Conservation (phyloP, 2,329 filamentous ascomycete genomes). For the Didymellaceae sp. region DNA sequence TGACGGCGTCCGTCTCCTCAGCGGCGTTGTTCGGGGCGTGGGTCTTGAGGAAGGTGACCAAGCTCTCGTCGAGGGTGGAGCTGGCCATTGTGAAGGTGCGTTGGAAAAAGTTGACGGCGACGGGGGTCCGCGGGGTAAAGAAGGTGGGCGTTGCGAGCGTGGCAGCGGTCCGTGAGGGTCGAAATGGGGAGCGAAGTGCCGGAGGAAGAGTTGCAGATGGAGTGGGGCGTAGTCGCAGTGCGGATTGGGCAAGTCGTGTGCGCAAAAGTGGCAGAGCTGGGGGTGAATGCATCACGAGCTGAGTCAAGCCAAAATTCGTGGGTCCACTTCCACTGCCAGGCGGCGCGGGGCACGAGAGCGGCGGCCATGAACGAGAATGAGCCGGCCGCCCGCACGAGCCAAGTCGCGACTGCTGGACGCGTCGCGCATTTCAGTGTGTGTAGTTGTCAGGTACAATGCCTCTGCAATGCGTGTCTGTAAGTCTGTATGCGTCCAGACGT, state of each 20-base stretch:
- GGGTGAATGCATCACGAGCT: conserved; percentile 34
- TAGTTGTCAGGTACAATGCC: too few species aligned
- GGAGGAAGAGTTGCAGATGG: conserved; percentile 11
- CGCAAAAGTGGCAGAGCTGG: conserved; percentile 30
- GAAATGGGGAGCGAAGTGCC: conserved; percentile 13
- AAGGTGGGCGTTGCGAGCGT: conserved; percentile 29
- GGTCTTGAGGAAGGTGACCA: conserved; percentile 44
- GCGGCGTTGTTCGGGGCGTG: conserved; percentile 49
- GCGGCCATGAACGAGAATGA: conserved; percentile 30
- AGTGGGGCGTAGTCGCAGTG: conserved; percentile 10
- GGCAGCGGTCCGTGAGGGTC: conserved; percentile 12
- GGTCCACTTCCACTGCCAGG: conserved; percentile 8
- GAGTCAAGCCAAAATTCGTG: conserved; percentile 37
- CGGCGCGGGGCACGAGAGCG: conserved; percentile 11
- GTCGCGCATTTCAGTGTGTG: too few species aligned
- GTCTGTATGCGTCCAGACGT: too few species aligned
- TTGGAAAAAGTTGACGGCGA: conserved; percentile 41
- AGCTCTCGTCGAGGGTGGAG: conserved; percentile 44
- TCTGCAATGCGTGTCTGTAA: too few species aligned
- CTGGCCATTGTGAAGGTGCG: conserved; percentile 42
- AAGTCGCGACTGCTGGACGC: conserved; percentile 19
- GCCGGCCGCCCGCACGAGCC: conserved; percentile 32
- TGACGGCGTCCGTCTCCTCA: conserved; percentile 46
- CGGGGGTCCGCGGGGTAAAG: conserved; percentile 42
- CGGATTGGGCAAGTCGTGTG: conserved; percentile 30